These are phyloP conservation scores for Auxenochlorella pyrenoidosa DNA, from an alignment of 139 green algal genomes.

Conservation along the genomic window DNA sequence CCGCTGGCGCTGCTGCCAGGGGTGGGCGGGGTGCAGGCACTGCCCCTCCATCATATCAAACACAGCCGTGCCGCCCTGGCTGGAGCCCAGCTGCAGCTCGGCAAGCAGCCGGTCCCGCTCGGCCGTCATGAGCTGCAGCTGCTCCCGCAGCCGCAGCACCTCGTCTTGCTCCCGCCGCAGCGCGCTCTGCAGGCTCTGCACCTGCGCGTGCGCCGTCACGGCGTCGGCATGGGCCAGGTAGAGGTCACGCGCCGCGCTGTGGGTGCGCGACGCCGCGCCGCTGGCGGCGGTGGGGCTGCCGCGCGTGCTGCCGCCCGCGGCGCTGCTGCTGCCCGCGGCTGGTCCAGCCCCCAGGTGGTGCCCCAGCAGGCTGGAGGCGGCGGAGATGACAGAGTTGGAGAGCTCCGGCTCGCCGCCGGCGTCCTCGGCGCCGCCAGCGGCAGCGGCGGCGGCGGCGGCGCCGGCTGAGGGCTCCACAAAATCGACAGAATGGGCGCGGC, in stretches of 20 bases:
- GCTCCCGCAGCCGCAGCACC: slow-evolving; percentile 19
- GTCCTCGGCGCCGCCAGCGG: background rate
- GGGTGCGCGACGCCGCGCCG: background rate
- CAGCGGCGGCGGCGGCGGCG: background rate
- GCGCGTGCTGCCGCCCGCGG: background rate
- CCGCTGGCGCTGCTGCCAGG: background rate
- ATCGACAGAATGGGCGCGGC: slow-evolving; percentile 22
- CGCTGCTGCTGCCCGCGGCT: background rate
- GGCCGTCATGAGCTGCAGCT: slow-evolving; percentile 24
- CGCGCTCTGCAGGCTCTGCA: slow-evolving; percentile 19
- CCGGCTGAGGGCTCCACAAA: background rate
- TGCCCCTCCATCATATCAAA: background rate
- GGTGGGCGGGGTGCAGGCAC: background rate
- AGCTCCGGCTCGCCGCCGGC: background rate
- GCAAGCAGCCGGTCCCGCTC: slow-evolving; percentile 21
- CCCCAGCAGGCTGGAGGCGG: slow-evolving; percentile 12
- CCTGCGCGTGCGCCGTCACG: slow-evolving; percentile 21
- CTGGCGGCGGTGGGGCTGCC: background rate
- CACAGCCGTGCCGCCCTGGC: background rate
- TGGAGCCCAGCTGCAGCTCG: slow-evolving; percentile 7
- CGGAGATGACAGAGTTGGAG: slow-evolving; percentile 12
- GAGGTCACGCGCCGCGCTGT: background rate
- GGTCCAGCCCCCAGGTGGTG: slow-evolving; percentile 2
- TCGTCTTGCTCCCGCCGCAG: slow-evolving; percentile 20
- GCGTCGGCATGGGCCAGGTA: slow-evolving; percentile 14